phyloP scores from a whole-genome alignment of 1,284 basidiomycete genomes.

The Veloporphyrellus conicus region DNA sequence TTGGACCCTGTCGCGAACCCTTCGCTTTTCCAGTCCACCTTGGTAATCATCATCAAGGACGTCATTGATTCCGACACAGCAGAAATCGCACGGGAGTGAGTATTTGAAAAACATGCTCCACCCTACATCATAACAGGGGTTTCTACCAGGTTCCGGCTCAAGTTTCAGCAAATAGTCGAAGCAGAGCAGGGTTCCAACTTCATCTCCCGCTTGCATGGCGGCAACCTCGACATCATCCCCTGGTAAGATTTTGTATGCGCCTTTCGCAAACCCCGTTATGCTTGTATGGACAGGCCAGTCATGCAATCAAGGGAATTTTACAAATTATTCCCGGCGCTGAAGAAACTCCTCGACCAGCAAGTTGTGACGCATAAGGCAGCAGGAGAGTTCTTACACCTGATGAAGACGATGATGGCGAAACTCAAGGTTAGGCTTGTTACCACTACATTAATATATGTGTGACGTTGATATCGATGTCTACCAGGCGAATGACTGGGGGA shows the following conservation, averaged over 20 bases:
- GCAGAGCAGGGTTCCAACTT: conserved; percentile 60
- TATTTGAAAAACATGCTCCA: not conserved
- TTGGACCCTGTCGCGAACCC: conserved; percentile 57
- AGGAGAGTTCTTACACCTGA: conserved; percentile 51
- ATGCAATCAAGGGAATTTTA: conserved; percentile 60
- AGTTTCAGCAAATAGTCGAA: conserved; percentile 53
- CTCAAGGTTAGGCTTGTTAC: conserved; percentile 43
- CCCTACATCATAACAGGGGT: not conserved
- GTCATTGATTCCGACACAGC: conserved; percentile 53
- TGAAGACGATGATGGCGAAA: conserved; percentile 65
- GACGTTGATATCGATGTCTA: not conserved
- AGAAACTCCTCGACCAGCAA: conserved; percentile 46
- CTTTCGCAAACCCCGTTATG: not conserved
- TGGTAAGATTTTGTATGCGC: conserved; percentile 25
- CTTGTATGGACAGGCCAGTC: conserved; percentile 42
- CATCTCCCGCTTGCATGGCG: conserved; percentile 51
- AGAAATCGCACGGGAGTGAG: conserved; percentile 55
- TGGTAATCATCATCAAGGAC: conserved; percentile 64
- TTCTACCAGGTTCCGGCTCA: conserved; percentile 43
- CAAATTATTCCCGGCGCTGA: conserved; percentile 45
- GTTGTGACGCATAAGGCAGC: conserved; percentile 45
- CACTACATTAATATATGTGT: no score
- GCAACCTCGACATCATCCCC: conserved; percentile 53
- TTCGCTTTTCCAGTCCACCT: conserved; percentile 52
- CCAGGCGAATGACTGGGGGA: conserved; percentile 60